These are phyloP conservation scores for Incumbomyces lentus DNA, from an alignment of 2,329 filamentous ascomycete genomes.

Conservation along the genomic window DNA sequence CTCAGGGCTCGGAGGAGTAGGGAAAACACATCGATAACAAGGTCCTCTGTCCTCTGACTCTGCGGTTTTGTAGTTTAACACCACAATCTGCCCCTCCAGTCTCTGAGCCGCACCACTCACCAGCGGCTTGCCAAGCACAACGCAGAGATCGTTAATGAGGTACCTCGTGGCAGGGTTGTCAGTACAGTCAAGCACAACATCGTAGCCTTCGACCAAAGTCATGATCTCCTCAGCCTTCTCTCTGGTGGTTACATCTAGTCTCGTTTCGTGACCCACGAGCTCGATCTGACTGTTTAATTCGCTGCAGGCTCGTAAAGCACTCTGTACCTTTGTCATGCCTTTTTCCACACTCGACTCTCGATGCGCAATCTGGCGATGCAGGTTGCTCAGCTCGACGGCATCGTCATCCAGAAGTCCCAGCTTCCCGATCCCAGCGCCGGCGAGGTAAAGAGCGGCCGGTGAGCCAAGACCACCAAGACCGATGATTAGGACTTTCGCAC, in stretches of 20 bases:
- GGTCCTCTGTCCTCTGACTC: conserved; percentile 50
- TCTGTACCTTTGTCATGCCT: conserved; percentile 28
- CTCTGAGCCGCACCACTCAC: conserved; percentile 83
- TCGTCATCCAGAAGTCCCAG: conserved; percentile 83
- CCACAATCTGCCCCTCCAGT: conserved; percentile 79
- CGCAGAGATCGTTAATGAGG: conserved; percentile 80
- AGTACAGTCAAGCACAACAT: conserved; percentile 49
- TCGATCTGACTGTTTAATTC: conserved; percentile 15
- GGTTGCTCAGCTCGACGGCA: conserved; percentile 74
- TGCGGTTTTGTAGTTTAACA: conserved; percentile 56
- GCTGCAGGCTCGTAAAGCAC: conserved; percentile 12
- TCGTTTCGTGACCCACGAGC: conserved; percentile 11
- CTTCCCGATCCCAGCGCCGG: conserved; percentile 74
- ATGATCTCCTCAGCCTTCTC: conserved; percentile 1
- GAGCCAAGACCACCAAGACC: conserved; percentile 86
- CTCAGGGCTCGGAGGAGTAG: conserved; percentile 71
- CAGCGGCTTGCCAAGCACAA: conserved; percentile 66
- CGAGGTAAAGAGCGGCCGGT: conserved; percentile 84
- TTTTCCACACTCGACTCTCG: conserved; percentile 41
- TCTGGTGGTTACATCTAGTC: conserved; percentile 1
- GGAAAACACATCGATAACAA: conserved; percentile 91
- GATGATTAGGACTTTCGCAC: conserved; percentile 54
- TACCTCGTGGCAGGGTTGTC: conserved; percentile 89
- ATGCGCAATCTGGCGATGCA: conserved; percentile 87
- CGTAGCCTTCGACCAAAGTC: conserved; percentile 3